phyloP scores from a whole-genome alignment of 2,329 filamentous ascomycete species.

The Aspergillus pseudoglaucus region DNA sequence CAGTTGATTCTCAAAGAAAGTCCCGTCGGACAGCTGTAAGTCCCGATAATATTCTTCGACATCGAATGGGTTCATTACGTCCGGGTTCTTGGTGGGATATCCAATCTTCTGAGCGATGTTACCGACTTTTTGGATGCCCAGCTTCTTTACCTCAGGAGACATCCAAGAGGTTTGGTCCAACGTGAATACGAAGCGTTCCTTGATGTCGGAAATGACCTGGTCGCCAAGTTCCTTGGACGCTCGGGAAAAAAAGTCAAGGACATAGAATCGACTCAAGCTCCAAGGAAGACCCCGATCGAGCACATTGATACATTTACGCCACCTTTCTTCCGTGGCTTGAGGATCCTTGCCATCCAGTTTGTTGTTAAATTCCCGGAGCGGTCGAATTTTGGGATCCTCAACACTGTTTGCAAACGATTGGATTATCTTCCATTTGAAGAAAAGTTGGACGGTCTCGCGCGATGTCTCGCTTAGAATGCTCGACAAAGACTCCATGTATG shows the following conservation, averaged over 20 bases:
- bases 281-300: constrained; percentile 57
- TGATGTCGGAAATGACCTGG: constrained; percentile 64
- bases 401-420: constrained; percentile 48
- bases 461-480: constrained; percentile 49
- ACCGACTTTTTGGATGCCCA: constrained; percentile 58
- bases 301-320: constrained; percentile 57
- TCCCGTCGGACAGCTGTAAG: constrained; percentile 45
- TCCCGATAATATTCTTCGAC: constrained; percentile 53
- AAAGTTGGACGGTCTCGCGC: constrained; percentile 53
- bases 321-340: constrained; percentile 57
- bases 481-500: constrained; percentile 55
- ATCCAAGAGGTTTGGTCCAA: constrained; percentile 58
- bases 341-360: constrained; percentile 57
- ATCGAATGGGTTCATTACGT: constrained; percentile 53
- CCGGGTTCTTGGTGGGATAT: constrained; percentile 57
- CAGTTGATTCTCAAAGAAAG: constrained; percentile 55
- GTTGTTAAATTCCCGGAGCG: constrained; percentile 56
- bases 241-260: constrained; percentile 61
- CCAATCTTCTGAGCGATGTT: constrained; percentile 65
- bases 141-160: constrained; percentile 52
- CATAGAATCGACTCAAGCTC: constrained; percentile 65
- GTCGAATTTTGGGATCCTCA: constrained; percentile 54
- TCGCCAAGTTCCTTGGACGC: constrained; percentile 62
- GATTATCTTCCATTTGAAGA: constrained; percentile 59
- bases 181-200: constrained; percentile 58